These are phyloP conservation scores for Goffeauzyma gilvescens DNA, from an alignment of 768 basidiomycete genomes.

Conservation along the genomic window DNA sequence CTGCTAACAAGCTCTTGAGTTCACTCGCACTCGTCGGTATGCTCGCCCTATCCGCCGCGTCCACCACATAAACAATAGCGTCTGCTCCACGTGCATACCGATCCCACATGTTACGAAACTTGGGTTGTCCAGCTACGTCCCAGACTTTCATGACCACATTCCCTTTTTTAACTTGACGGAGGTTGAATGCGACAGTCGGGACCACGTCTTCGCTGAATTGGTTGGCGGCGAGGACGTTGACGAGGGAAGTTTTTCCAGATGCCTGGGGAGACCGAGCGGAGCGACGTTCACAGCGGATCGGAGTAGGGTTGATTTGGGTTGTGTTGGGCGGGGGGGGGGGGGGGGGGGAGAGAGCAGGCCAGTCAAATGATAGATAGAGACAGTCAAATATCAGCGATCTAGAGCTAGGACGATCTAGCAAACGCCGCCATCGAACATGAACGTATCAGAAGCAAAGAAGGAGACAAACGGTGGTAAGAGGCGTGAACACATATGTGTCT, in stretches of 20 bases:
- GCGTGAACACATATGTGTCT: no score
- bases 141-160: constrained; percentile 83
- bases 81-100: constrained; percentile 83
- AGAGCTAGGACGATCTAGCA: no score
- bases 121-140: constrained; percentile 89
- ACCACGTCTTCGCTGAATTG: constrained; percentile 95
- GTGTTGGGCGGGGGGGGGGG: neutral
- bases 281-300: no score
- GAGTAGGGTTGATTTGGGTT: no score
- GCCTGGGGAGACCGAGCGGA: neutral
- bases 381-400: no score
- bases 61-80: constrained; percentile 83
- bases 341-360: neutral
- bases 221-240: constrained; percentile 62
- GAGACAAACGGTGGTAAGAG: neutral
- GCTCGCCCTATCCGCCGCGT: constrained; percentile 63
- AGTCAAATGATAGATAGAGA: neutral
- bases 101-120: constrained; percentile 90
- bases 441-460: no score
- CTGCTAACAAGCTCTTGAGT: constrained; percentile 55
- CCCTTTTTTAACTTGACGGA: constrained; percentile 68
- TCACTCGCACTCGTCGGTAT: constrained; percentile 70
- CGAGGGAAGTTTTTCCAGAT: no score
- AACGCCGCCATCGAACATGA: no score
- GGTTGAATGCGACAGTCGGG: constrained; percentile 83